Conservation (phyloP, 768 basidiomycete genomes). For the Kwoniella heveanensis region DNA sequence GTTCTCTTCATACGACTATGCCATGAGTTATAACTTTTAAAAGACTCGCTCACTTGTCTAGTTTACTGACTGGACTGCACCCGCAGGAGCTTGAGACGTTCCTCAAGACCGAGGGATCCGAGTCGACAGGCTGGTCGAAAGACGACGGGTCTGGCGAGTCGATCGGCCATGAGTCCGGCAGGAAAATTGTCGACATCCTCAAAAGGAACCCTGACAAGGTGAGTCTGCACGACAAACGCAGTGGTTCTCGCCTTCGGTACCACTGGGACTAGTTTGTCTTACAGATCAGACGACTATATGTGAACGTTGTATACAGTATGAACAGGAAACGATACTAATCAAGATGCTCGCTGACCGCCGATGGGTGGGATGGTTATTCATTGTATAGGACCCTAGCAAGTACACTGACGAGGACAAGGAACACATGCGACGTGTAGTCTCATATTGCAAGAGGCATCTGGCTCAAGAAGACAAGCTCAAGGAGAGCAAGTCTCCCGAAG, state of each 20-base stretch:
- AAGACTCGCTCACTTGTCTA: slow-evolving; percentile 44
- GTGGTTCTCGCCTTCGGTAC: too few species aligned
- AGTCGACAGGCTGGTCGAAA: slow-evolving; percentile 50
- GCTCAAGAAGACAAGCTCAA: slow-evolving; percentile 61
- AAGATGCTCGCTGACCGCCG: too few species aligned
- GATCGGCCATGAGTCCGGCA: slow-evolving; percentile 53
- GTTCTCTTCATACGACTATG: too few species aligned
- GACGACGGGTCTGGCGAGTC: slow-evolving; percentile 53
- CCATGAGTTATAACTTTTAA: slow-evolving; percentile 10
- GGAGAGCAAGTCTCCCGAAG: slow-evolving; percentile 70
- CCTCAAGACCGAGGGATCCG: slow-evolving; percentile 54
- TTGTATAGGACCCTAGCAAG: slow-evolving; percentile 38
- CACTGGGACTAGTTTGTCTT: too few species aligned
- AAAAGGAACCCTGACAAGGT: slow-evolving; percentile 56
- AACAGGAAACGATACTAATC: too few species aligned
- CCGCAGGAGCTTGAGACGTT: slow-evolving; percentile 55
- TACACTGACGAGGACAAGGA: slow-evolving; percentile 57
- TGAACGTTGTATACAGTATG: too few species aligned
- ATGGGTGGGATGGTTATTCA: background rate
- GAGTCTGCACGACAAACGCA: too few species aligned
- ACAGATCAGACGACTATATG: too few species aligned
- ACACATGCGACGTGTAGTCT: slow-evolving; percentile 56
- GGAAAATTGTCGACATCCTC: slow-evolving; percentile 57
- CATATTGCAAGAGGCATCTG: slow-evolving; percentile 56
- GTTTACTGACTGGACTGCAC: slow-evolving; percentile 41